These are phyloP conservation scores for Geranium brycei DNA, from an alignment of 345 rosid genomes.

Conservation along the genomic window DNA sequence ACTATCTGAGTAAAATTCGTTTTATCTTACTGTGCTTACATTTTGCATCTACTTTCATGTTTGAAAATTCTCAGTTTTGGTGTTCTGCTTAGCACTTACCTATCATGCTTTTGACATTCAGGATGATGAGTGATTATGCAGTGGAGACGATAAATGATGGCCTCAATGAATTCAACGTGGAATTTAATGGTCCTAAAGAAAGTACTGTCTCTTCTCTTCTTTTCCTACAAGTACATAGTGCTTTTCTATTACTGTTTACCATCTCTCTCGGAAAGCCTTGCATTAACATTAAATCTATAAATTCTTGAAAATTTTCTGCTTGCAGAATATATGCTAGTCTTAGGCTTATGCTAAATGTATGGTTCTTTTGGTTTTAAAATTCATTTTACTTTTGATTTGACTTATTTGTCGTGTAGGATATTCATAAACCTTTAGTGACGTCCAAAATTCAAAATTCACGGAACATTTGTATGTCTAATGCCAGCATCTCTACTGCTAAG, in stretches of 20 bases:
- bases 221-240: background rate
- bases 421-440: background rate
- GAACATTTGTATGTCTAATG: background rate
- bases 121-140: slow-evolving; percentile 74
- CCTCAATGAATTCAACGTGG: slow-evolving; percentile 60
- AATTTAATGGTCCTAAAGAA: slow-evolving; percentile 67
- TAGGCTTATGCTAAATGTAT: background rate
- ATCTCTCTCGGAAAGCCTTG: background rate
- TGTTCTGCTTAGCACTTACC: background rate
- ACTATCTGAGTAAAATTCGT: no score
- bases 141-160: slow-evolving; percentile 67
- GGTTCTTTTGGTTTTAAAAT: background rate
- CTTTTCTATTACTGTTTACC: slow-evolving; percentile 1
- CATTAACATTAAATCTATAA: background rate
- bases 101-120: slow-evolving; percentile 18
- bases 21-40: no score
- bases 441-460: background rate
- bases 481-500: background rate
- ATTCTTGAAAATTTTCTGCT: background rate
- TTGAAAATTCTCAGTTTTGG: no score
- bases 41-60: no score
- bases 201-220: slow-evolving; percentile 23
- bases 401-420: background rate
- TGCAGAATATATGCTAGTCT: background rate
- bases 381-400: background rate